Evolutionary conservation across 2,329 filamentous ascomycete species (phyloP), one percentile per base, ranked within the genome.

Genomic region (Xylaria multiplex): DNA sequence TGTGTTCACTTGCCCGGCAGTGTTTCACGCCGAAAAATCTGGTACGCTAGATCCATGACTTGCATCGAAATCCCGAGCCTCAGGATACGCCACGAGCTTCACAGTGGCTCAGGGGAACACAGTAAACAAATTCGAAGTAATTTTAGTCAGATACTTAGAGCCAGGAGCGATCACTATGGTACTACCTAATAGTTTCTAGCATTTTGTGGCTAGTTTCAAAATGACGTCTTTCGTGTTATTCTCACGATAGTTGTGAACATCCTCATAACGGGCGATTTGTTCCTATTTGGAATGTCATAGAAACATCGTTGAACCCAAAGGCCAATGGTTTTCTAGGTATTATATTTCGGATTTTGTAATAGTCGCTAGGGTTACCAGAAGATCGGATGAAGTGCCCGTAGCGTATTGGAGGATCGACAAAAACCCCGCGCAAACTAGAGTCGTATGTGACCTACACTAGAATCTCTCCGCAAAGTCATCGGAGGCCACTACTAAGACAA

Each of bases 391-490:
- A 24, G 8, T 62, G 48, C 57, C 54, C 43, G 55, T 66, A 55
- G 40, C 27, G 59, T 59, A 55, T 6, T 35, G 45, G 57, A 56
- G n/a, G 66, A 66, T 68, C 59, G 56, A 64, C 59, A 59, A 52
- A 60, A 53, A 63, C 32, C 42, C 45, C 53, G 49, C 32, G 55
- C 8, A 60, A 22, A 52, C 43, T 60, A 37, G 49, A 63, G 54
- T 42, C 42, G 35, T 13, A 7, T 37, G 35, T 2, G 8, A 37
- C 35, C 11, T 4, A 35, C 9, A 9, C 30, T 45, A 22, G 40
- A 7, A 42, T 2, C 32, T 19, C 8, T 30, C 37, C 4, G n/a
- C 27, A 54, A 22, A 49, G 13, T 11, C 16, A 32, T 32, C 19
- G n/a, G 45, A 59, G 27, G 24, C 49, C 53, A 60, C 63, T 66